phyloP scores from a whole-genome alignment of 768 basidiomycete genomes.

The Plicaturopsis crispa region DNA sequence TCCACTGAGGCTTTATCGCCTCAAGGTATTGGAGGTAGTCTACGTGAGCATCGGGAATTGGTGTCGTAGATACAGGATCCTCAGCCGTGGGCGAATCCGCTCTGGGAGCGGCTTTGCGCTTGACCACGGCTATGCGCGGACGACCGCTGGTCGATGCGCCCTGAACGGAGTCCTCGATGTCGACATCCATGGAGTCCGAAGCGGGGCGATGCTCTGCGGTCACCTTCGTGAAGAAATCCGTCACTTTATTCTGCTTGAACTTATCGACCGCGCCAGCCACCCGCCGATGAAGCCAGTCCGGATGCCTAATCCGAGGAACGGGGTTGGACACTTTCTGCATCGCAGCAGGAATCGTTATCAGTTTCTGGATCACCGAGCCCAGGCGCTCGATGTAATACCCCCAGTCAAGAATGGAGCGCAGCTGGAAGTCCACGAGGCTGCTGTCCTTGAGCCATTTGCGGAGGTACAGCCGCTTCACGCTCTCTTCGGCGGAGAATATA shows the following conservation, averaged over 20 bases:
- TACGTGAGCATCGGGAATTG: neutral
- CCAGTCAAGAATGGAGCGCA: conserved; percentile 96
- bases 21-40: conserved; percentile 40
- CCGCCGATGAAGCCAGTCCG: conserved; percentile 92
- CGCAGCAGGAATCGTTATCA: conserved; percentile 98
- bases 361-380: conserved; percentile 96
- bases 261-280: conserved; percentile 89
- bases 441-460: conserved; percentile 97
- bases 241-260: conserved; percentile 97
- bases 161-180: conserved; percentile 56
- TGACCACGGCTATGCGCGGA: conserved; percentile 46
- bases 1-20: conserved; percentile 76
- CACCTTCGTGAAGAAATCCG: conserved; percentile 75
- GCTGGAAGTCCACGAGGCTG: conserved; percentile 76
- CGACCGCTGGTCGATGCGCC: conserved; percentile 14
- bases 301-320: conserved; percentile 91
- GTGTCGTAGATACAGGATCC: conserved; percentile 2
- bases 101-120: conserved; percentile 34
- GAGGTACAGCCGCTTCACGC: conserved; percentile 82
- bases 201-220: conserved; percentile 16
- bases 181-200: conserved; percentile 33
- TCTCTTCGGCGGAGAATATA: conserved; percentile 94
- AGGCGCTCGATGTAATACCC: conserved; percentile 96
- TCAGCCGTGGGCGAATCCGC: conserved; percentile 25
- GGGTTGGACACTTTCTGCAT: conserved; percentile 97